Evolutionary conservation across 345 rosid species (phyloP), one percentile per base, ranked within the genome.

Genomic region (Lenwebbia sp.): DNA sequence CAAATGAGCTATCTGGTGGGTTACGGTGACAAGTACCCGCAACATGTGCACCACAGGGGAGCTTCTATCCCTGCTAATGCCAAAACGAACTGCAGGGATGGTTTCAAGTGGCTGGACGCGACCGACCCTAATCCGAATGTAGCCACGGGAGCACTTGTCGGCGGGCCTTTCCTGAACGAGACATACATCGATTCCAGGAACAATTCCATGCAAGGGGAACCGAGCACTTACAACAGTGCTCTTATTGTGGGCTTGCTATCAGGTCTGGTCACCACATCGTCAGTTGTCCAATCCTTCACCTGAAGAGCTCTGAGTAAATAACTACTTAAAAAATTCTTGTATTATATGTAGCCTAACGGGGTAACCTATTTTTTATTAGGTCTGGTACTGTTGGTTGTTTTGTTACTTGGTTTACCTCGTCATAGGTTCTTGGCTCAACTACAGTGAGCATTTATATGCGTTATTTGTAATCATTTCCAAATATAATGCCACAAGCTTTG

Each of bases 151-250:
- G 99, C 91, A 84, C 95, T 97, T 15, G 95, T 97, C 2, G 99
- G 99, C 17, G 99, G 99, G 0, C 99, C 99, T 9, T 97, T 96
- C 94, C 84, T 76, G 19, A 97, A 97, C 60, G 99, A 96, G 90
- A 92, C 99, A 3, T 98, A 76, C 89, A 86, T 89, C 1, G 95
- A 98, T 90, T 85, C 89, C 70, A 87, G 99, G 87, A 93, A 93
- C 92, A 95, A 94, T 92, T 89, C 95, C 26, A 91, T 83, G 96
- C 99, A 96, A 90, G 94, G 86, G 2, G 99, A 98, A 82, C 99
- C 99, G 30, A 93, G 91, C 89, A 96, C 98, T 19, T 98, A 98
- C 78, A 98, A 98, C 92, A 90, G 96, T 86, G 99, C 99, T 1
- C 85, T 94, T 5, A 88, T 96, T 54, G 98, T 98, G 86, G 99